Conservation (phyloP, 495 filamentous ascomycete genomes). For the Aspergillus diversus region DNA sequence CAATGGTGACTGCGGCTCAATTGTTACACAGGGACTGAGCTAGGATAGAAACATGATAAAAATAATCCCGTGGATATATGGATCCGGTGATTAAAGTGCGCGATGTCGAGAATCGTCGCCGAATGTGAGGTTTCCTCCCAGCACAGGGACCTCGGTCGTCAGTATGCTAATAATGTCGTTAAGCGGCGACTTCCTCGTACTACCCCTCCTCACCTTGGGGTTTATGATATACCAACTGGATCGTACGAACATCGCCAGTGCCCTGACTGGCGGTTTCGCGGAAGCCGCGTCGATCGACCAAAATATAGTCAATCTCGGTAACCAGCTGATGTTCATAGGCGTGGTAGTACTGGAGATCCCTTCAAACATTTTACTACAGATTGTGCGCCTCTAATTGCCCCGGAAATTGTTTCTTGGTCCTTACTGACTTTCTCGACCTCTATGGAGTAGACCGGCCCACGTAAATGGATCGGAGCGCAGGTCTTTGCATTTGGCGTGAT, state of each 20-base stretch:
- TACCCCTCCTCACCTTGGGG: constrained; percentile 51
- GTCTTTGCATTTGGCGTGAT: constrained; percentile 57
- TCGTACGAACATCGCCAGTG: constrained; percentile 49
- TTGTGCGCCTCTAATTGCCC: constrained; percentile 17
- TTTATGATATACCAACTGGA: constrained; percentile 57
- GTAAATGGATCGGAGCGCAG: constrained; percentile 53
- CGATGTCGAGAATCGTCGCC: background rate
- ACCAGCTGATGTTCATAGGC: constrained; percentile 55
- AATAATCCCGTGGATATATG: background rate
- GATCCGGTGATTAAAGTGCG: background rate
- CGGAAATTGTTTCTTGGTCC: no score
- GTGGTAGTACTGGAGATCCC: constrained; percentile 59
- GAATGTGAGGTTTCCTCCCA: background rate
- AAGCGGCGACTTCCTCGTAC: constrained; percentile 45
- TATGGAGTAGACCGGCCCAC: constrained; percentile 45
- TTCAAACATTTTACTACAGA: constrained; percentile 48
- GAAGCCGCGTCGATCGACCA: constrained; percentile 49
- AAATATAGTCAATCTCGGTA: constrained; percentile 58
- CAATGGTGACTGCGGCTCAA: background rate
- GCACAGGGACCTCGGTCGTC: background rate
- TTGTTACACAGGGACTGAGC: no score
- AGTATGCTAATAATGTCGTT: background rate
- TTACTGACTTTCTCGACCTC: no score
- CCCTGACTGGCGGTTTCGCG: constrained; percentile 48
- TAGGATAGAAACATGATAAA: no score